phyloP scores from a whole-genome alignment of 2,329 filamentous ascomycete genomes.

The Onygena corvina region DNA sequence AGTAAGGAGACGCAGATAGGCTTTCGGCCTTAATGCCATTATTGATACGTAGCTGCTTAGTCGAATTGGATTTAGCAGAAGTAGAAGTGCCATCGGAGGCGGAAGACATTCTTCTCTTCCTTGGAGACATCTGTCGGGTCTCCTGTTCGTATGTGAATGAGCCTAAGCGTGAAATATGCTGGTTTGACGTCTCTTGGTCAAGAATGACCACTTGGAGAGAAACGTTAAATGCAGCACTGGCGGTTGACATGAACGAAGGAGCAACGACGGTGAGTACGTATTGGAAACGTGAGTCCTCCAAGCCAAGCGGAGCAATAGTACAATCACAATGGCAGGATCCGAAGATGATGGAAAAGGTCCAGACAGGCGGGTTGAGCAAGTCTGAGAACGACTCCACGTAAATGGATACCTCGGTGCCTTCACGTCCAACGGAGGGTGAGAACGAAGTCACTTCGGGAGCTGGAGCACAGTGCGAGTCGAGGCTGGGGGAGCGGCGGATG shows the following conservation, averaged over 20 bases:
- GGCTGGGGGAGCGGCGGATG: slow-evolving; percentile 54
- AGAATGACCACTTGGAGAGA: slow-evolving; percentile 50
- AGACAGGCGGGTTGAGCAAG: slow-evolving; percentile 47
- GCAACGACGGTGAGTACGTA: slow-evolving; percentile 63
- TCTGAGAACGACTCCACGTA: slow-evolving; percentile 67
- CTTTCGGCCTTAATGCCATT: slow-evolving; percentile 38
- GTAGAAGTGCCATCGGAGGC: slow-evolving; percentile 39
- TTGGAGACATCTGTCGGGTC: slow-evolving; percentile 30
- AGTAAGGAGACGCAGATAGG: slow-evolving; percentile 39
- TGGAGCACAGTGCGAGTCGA: slow-evolving; percentile 49
- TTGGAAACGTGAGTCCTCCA: slow-evolving; percentile 49
- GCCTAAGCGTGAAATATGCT: slow-evolving; percentile 45
- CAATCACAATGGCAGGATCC: slow-evolving; percentile 63
- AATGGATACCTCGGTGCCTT: slow-evolving; percentile 59
- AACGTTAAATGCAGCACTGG: slow-evolving; percentile 44
- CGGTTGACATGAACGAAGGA: slow-evolving; percentile 51
- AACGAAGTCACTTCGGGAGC: slow-evolving; percentile 56
- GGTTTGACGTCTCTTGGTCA: slow-evolving; percentile 41
- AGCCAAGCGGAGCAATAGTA: slow-evolving; percentile 49
- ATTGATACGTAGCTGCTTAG: slow-evolving; percentile 38
- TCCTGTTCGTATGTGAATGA: slow-evolving; percentile 49
- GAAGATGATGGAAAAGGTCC: slow-evolving; percentile 55
- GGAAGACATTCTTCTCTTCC: slow-evolving; percentile 47
- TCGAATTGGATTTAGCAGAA: slow-evolving; percentile 39
- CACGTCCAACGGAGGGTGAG: slow-evolving; percentile 54